These are phyloP conservation scores for Raphanus hybrid DNA, from an alignment of 441 rosid species.

Conservation along the genomic window DNA sequence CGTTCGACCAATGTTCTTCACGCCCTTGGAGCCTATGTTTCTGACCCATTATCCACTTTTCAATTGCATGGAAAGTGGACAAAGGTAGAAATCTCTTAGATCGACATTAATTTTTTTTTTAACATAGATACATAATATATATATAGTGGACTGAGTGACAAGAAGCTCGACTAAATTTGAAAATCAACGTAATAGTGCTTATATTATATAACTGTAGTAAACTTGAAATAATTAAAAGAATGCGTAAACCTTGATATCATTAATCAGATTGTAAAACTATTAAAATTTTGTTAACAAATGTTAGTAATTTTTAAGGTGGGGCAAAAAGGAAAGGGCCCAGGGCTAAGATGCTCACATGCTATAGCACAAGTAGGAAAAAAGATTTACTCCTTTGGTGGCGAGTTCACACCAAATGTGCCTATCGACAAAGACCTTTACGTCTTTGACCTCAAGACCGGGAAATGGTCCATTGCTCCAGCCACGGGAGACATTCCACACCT, in stretches of 20 bases:
- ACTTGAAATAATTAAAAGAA: no score
- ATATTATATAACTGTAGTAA: not conserved
- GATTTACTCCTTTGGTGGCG: conserved; percentile 76
- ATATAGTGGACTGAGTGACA: not conserved
- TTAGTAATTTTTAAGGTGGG: no score
- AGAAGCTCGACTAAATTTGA: not conserved
- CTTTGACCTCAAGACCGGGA: conserved; percentile 44
- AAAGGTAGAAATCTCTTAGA: conserved; percentile 10
- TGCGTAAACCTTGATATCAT: no score
- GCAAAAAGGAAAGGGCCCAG: no score
- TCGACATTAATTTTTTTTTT: not conserved
- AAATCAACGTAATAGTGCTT: not conserved
- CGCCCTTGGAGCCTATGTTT: conserved; percentile 25
- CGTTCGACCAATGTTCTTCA: conserved; percentile 32
- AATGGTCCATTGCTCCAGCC: no score
- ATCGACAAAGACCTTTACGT: conserved; percentile 75
- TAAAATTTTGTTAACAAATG: no score
- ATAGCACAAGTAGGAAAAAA: no score
- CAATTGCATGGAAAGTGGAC: conserved; percentile 20
- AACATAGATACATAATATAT: not conserved
- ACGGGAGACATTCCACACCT: no score
- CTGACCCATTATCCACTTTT: conserved; percentile 7
- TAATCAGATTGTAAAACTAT: no score
- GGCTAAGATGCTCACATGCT: no score
- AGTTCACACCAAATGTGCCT: conserved; percentile 70